Percentiles rank a stretch among this genome's conserved stretches.
Evolutionary conservation across 148 eudicot species (phyloP).

Genomic region (Gaultheria prostrata): DNA sequence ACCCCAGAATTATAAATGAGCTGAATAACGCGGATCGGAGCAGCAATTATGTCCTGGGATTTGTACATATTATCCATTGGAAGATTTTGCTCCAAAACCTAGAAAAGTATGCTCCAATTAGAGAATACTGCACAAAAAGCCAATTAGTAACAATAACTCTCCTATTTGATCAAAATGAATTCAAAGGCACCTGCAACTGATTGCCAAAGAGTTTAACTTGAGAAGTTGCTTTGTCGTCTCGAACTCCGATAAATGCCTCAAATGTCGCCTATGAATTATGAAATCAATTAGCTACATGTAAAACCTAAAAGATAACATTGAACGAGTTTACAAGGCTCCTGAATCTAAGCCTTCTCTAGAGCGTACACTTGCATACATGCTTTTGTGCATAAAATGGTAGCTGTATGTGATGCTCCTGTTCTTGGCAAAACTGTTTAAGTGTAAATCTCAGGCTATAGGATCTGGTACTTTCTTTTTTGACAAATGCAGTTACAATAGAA

Average conservation of each 20-base stretch:
- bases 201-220: slow-evolving; percentile 85
- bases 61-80: slow-evolving; percentile 82
- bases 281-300: slow-evolving; percentile 5
- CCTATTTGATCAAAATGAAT: not conserved
- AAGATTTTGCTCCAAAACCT: slow-evolving; percentile 95
- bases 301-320: not conserved
- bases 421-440: not conserved
- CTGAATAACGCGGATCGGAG: slow-evolving; percentile 92
- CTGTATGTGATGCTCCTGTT: not conserved
- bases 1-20: slow-evolving; percentile 96
- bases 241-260: slow-evolving; percentile 87
- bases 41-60: slow-evolving; percentile 70
- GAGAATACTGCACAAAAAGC: slow-evolving; percentile 2
- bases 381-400: slow-evolving; percentile 3
- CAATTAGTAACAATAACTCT: not conserved
- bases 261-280: slow-evolving; percentile 68
- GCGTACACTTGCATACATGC: not conserved
- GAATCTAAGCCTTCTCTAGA: too few species aligned
- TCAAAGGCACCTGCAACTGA: slow-evolving; percentile 57
- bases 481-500: not conserved
- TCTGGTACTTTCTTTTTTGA: not conserved
- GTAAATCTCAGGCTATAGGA: slow-evolving; percentile 3
- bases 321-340: not conserved
- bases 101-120: slow-evolving; percentile 11
- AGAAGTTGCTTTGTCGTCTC: slow-evolving; percentile 83